A percentile compares a stretch with the other conserved stretches of the same genome.
Conservation (phyloP, 441 rosid species). For the Dalechampia spathulata region DNA sequence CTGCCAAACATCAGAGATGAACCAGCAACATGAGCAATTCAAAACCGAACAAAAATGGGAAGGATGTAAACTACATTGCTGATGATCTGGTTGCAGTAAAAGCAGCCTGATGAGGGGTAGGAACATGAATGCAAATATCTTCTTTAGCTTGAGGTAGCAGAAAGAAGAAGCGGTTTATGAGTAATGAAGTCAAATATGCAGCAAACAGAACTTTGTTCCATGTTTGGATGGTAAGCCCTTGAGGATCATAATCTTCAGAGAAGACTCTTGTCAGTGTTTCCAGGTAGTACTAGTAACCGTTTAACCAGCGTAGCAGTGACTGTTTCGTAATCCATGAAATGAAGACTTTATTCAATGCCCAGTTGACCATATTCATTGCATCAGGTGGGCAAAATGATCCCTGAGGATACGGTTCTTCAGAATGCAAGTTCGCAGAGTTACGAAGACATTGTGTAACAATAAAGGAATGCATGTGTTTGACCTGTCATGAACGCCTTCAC, state of each 20-base stretch:
- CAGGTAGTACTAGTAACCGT: constrained; percentile 4
- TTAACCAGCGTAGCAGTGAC: no score
- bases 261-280: constrained; percentile 47
- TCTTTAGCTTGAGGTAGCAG: constrained; percentile 30
- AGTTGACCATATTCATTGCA: no score
- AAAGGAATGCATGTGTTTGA: no score
- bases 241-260: constrained; percentile 55
- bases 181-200: constrained; percentile 47
- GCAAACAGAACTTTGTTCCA: constrained; percentile 50
- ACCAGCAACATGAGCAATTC: constrained; percentile 54
- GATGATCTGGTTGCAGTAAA: constrained; percentile 33
- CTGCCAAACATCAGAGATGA: constrained; percentile 63
- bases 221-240: constrained; percentile 29
- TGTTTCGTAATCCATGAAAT: no score
- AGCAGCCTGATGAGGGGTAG: constrained; percentile 25
- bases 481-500: no score
- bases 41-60: constrained; percentile 38
- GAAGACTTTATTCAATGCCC: no score
- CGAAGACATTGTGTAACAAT: no score
- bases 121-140: constrained; percentile 29
- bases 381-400: no score
- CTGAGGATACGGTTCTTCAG: no score
- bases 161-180: constrained; percentile 50
- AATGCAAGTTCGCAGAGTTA: no score
- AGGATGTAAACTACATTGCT: constrained; percentile 40